Evolutionary conservation across 2,329 filamentous ascomycete genomes (phyloP).

Genomic region (Botrytis sinoallii): DNA sequence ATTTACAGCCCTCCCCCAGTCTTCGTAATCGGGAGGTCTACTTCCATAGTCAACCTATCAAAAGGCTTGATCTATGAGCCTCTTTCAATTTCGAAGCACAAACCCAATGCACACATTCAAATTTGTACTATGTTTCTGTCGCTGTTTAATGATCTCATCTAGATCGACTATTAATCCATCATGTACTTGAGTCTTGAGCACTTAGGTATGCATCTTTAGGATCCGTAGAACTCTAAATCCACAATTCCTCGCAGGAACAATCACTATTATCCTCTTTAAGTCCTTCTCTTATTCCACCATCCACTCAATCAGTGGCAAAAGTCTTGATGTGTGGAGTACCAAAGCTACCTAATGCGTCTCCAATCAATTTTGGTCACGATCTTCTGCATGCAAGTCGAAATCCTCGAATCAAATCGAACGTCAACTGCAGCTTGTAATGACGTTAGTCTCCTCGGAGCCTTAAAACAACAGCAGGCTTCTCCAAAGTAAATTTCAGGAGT

Average conservation of each 20-base stretch:
- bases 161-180: conserved; percentile 5
- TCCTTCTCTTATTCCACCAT: conserved; percentile 7
- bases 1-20: background rate
- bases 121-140: background rate
- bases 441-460: background rate
- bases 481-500: background rate
- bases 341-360: conserved; percentile 9
- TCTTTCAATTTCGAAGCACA: background rate
- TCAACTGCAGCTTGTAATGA: conserved; percentile 5
- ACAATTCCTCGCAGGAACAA: conserved; percentile 20
- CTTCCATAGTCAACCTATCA: background rate
- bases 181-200: conserved; percentile 6
- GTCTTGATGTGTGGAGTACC: conserved; percentile 13
- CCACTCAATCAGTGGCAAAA: conserved; percentile 16
- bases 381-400: conserved; percentile 15
- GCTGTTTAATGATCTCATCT: conserved; percentile 1
- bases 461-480: background rate
- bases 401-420: conserved; percentile 3
- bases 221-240: conserved; percentile 4
- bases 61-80: background rate
- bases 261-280: background rate
- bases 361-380: conserved; percentile 18
- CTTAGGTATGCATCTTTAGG: conserved; percentile 9
- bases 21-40: background rate
- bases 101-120: background rate